Percentiles rank a stretch among this genome's conserved stretches.
Evolutionary conservation across 495 filamentous ascomycete species (phyloP).

Genomic region (Apodospora peruviana): DNA sequence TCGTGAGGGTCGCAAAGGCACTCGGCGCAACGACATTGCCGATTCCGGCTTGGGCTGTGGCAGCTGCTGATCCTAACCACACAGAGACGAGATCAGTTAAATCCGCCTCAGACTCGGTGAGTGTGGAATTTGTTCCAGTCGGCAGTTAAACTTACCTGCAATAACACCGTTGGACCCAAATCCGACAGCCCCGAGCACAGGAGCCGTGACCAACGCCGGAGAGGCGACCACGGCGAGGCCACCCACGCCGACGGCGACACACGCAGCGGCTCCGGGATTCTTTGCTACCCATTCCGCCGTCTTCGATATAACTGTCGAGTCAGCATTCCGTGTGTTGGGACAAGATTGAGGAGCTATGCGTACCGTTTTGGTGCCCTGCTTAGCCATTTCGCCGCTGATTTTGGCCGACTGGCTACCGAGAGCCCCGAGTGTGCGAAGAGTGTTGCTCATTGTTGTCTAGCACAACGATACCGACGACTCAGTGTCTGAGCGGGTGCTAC

Average conservation of each 20-base stretch:
- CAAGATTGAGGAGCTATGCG: no score
- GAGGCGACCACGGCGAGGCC: conserved; percentile 4
- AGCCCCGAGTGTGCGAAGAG: no score
- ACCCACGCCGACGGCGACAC: not conserved
- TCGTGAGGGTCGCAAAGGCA: conserved; percentile 12
- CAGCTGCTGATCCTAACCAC: conserved; percentile 12
- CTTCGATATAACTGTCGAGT: no score
- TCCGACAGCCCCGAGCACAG: not conserved
- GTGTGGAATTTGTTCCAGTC: no score
- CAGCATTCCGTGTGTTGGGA: no score
- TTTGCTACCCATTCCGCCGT: not conserved
- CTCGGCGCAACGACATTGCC: conserved; percentile 14
- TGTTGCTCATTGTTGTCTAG: no score
- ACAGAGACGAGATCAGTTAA: not conserved
- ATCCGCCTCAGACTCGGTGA: not conserved
- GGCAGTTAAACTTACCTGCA: conserved; percentile 13
- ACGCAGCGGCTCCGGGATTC: conserved; percentile 5
- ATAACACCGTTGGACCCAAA: conserved; percentile 1
- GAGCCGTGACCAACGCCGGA: not conserved
- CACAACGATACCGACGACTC: no score
- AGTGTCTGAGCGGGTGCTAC: no score
- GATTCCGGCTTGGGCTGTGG: conserved; percentile 7
- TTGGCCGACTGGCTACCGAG: no score
- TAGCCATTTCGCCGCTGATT: no score
- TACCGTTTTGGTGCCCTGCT: no score